Base-by-base conservation (phyloP, 1,139 yeast genomes). In the Yamadazyma jaroonii region DNA sequence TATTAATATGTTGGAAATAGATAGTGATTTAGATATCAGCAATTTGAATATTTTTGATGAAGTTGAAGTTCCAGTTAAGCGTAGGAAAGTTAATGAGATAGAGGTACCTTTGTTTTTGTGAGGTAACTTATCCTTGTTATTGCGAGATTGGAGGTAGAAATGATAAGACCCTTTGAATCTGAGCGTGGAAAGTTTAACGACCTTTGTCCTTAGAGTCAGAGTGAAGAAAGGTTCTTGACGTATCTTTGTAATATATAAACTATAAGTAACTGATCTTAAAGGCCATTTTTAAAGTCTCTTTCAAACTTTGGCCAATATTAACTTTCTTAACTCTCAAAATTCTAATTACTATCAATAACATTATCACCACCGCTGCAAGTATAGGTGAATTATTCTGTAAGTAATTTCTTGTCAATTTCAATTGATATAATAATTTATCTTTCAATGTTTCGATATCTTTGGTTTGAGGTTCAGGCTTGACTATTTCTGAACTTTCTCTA, bases 1-100 rank as follows among this genome's bases (percentile, higher is more conserved):
- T 24, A 76, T 81, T 45, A 72, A 77, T 41, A 69, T 83, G 57
- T 54, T 82, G 38, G 88, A 82, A 49, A 27, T 51, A 13, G 34
- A 34, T 6, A 32, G 34, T 20, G 45, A 43, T 15, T 39, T 43
- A 15, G 41, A 43, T 9, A 35, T 44, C 1, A 33, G 34, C 25
- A 40, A 32, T 6, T 13, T 26, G 2, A 43, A 47, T 14, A 27
- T 36, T 9, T 44, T 42, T 35, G 38, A 27, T 20, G 49, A 42
- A 25, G 31, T 29, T 9, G 36, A 43, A 12, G 21, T 31, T 6
- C 11, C 27, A 14, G 6, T 22, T 9, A 43, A 46, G 31, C 43
- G 35, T 28, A 42, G 46, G 36, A 44, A 33, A 24, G 9, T 39
- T 9, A 24, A 24, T 28, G 44, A 42, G 20, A 12, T 41, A 7